Evolutionary conservation across 257 asterid species (phyloP).

Genomic region (Solanum piurae): DNA sequence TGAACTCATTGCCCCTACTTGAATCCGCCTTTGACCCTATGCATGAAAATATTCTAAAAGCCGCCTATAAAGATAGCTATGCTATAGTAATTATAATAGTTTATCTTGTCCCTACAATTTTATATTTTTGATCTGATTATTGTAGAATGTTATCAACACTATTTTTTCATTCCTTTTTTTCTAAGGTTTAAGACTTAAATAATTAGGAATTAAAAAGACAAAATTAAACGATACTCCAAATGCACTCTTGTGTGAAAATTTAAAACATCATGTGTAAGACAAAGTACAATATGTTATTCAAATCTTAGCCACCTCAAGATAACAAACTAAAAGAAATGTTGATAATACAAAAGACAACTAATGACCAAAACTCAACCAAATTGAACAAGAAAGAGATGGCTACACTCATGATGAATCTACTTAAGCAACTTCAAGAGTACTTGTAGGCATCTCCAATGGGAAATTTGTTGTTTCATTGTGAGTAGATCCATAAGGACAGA

Average conservation of each 20-base stretch:
- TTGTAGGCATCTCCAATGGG: neutral
- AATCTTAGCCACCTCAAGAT: neutral
- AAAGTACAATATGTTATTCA: neutral
- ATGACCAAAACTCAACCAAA: neutral
- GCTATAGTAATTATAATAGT: neutral
- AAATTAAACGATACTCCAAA: neutral
- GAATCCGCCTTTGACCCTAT: neutral
- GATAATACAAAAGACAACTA: neutral
- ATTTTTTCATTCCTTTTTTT: neutral
- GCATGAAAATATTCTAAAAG: neutral
- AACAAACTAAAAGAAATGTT: neutral
- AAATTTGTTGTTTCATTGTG: neutral
- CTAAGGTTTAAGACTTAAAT: neutral
- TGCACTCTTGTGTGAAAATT: neutral
- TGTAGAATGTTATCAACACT: neutral
- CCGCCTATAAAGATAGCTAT: neutral
- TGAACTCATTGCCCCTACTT: neutral
- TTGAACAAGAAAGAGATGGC: neutral
- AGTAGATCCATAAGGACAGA: constrained; percentile 13
- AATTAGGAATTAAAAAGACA: neutral
- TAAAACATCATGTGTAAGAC: neutral
- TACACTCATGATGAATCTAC: neutral
- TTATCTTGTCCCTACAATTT: neutral
- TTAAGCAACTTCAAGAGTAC: neutral
- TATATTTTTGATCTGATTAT: neutral